phyloP scores from a whole-genome alignment of 2,329 filamentous ascomycete genomes.

The Cercospora citrullina region DNA sequence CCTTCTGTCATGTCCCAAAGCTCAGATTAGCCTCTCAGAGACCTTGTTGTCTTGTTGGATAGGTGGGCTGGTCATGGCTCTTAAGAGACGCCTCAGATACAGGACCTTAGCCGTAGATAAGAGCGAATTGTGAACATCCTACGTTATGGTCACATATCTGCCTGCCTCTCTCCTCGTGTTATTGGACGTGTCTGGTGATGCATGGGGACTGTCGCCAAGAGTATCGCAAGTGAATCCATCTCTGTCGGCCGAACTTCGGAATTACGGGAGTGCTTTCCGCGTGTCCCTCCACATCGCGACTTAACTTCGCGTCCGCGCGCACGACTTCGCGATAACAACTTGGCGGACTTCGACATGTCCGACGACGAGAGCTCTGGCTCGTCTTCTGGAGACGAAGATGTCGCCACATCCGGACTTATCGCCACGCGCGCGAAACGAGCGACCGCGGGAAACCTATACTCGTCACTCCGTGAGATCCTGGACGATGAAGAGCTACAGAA shows the following conservation, averaged over 20 bases:
- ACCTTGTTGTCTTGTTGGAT: background rate
- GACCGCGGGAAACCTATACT: conserved; percentile 82
- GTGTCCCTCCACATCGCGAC: conserved; percentile 3
- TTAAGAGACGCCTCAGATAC: background rate
- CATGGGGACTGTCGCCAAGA: background rate
- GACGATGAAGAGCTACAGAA: conserved; percentile 46
- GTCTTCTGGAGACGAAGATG: conserved; percentile 31
- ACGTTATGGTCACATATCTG: no score
- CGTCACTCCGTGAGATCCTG: conserved; percentile 67
- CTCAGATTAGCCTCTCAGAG: background rate
- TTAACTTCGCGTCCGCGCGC: background rate
- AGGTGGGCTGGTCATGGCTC: background rate
- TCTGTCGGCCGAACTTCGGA: background rate
- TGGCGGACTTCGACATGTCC: conserved; percentile 23
- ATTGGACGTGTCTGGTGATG: background rate
- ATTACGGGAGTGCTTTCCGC: background rate
- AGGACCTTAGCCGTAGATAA: background rate
- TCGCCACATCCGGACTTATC: conserved; percentile 56
- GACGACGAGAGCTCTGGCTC: conserved; percentile 27
- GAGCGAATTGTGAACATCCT: background rate
- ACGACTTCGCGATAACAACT: background rate
- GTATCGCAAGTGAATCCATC: background rate
- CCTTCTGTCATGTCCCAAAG: background rate
- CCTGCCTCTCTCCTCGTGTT: background rate
- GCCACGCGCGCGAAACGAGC: conserved; percentile 72